Base-by-base conservation (phyloP, 2,329 filamentous ascomycete genomes). In the Colletotrichum eremochloae region DNA sequence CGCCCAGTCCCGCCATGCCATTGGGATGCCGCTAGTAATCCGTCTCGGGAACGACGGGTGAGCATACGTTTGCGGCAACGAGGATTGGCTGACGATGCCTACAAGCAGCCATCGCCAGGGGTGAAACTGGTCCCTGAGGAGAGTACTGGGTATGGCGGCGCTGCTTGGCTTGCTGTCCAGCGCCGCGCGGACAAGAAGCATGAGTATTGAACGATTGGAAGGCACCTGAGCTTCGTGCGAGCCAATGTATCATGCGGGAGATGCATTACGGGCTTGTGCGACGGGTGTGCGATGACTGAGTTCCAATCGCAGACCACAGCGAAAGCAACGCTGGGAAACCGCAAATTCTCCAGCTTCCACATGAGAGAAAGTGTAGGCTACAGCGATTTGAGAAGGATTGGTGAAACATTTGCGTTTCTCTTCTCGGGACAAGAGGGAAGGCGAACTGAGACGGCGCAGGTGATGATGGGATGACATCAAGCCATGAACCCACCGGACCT, bases 391-490 rank as follows among this genome's bases (percentile, higher is more conserved):
- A n/a, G 7, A 24, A n/a, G 46, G 20, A 24, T 50, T 4, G 9
- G 5, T 7, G 12, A 29, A n/a, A 50, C 48, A n/a, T 29, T 14
- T 50, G 52, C 29, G 15, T 53, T 53, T 29, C 50, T 33, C 24
- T 14, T 3, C 40, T 5, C 14, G 58, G 31, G 31, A 50, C 58
- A 33, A 15, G 53, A 68, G 31, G 33, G 40, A 55, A 64, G 46
- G 33, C 38, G 42, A 29, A 65, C 31, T 24, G 38, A 29, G 12
- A 24, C 20, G 12, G 15, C 15, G n/a, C 11, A 12, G 52, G 63
- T 63, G 38, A 12, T 5, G 36, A 50, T 52, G 56, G 29, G 48
- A 71, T 71, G 68, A 67, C 68, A 71, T 58, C 63, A 50, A 44
- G 55, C 9, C 53, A 24, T 31, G 36, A 68, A 48, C 58, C 50